Conservation (phyloP, 495 filamentous ascomycete species). For the Penicillium salamii region DNA sequence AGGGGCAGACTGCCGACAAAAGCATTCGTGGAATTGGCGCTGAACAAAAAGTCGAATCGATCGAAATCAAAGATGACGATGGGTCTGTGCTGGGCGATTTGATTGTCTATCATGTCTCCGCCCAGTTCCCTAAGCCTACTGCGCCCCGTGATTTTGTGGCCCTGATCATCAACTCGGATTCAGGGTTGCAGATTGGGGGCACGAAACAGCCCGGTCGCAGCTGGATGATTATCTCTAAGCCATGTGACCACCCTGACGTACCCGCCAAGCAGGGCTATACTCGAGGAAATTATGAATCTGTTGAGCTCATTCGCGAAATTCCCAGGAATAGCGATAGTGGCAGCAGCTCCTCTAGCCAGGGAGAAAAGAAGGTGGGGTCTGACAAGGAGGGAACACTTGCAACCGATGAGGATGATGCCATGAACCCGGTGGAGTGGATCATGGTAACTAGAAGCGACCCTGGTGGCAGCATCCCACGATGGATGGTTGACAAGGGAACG, state of each 20-base stretch:
- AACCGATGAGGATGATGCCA: conserved; percentile 49
- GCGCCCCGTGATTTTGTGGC: conserved; percentile 85
- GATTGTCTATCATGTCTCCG: conserved; percentile 76
- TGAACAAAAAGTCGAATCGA: conserved; percentile 65
- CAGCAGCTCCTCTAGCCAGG: conserved; percentile 3
- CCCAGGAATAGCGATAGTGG: conserved; percentile 31
- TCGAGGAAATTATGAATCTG: conserved; percentile 83
- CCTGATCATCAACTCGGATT: conserved; percentile 59
- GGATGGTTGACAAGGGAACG: conserved; percentile 92
- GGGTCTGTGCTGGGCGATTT: conserved; percentile 49
- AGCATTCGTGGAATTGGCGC: conserved; percentile 82
- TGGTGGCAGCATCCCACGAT: conserved; percentile 86
- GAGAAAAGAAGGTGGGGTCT: conserved; percentile 8
- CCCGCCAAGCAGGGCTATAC: conserved; percentile 67
- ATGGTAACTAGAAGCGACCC: conserved; percentile 96
- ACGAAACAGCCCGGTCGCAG: conserved; percentile 44
- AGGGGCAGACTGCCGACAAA: conserved; percentile 37
- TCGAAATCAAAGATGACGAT: conserved; percentile 35
- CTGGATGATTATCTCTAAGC: conserved; percentile 85
- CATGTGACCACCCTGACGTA: conserved; percentile 71
- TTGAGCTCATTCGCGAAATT: conserved; percentile 88
- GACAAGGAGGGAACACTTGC: conserved; percentile 32
- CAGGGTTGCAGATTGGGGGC: conserved; percentile 21
- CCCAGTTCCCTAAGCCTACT: conserved; percentile 86
- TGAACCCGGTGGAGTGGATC: conserved; percentile 84